Evolutionary conservation across 2,329 filamentous ascomycete species (phyloP).

Genomic region (Talaromyces atroroseus): DNA sequence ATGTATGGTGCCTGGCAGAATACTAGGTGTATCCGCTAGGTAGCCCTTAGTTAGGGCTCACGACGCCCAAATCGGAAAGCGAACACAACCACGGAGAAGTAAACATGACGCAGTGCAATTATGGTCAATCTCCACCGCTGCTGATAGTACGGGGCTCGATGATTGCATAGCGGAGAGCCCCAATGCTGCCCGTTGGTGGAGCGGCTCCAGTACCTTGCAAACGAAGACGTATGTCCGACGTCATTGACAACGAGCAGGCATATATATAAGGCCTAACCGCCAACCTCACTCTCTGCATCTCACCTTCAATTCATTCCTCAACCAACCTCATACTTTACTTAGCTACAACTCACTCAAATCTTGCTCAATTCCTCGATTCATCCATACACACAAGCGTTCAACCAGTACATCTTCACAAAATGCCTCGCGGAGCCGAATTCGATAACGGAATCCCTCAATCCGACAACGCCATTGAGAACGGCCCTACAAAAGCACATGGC

Average conservation of each 20-base stretch:
- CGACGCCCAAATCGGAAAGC: background rate
- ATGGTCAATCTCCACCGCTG: background rate
- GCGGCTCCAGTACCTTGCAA: background rate
- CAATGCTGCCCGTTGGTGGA: background rate
- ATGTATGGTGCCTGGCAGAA: too few relatives aligned
- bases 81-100: background rate
- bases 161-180: background rate
- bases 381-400: background rate
- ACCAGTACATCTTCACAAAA: constrained; percentile 18
- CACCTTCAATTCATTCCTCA: background rate
- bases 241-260: constrained; percentile 2
- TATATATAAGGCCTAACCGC: background rate
- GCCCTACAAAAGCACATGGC: constrained; percentile 31
- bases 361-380: background rate
- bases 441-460: constrained; percentile 33
- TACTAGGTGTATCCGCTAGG: too few relatives aligned
- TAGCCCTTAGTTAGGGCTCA: background rate
- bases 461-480: constrained; percentile 34
- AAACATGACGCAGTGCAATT: too few relatives aligned
- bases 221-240: constrained; percentile 7
- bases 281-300: background rate
- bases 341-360: background rate
- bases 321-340: background rate
- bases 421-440: constrained; percentile 39
- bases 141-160: too few relatives aligned